Evolutionary conservation across 2,329 filamentous ascomycete species (phyloP).

Genomic region (Fusarium devonianum): DNA sequence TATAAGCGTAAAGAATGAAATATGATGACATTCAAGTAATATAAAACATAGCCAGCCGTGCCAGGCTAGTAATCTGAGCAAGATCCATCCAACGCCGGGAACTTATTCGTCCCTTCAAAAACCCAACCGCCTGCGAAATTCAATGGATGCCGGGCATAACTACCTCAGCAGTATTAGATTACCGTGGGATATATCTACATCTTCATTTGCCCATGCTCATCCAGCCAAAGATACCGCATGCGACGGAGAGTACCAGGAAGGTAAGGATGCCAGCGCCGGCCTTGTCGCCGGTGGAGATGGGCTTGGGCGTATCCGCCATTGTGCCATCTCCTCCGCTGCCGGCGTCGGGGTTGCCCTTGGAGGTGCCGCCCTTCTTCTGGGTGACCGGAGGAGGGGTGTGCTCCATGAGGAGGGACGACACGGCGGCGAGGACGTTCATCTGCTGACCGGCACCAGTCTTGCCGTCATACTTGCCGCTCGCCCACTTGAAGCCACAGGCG

Average conservation of each 20-base stretch:
- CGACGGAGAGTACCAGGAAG: constrained; percentile 51
- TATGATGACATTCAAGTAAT: constrained; percentile 18
- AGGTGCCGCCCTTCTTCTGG: constrained; percentile 59
- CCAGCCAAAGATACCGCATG: constrained; percentile 55
- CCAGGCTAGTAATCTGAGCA: constrained; percentile 34
- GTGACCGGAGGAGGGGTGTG: constrained; percentile 53
- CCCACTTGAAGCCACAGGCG: constrained; percentile 65
- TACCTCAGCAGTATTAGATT: constrained; percentile 21
- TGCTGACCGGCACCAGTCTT: constrained; percentile 65
- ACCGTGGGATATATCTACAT: not conserved
- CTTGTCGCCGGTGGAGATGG: constrained; percentile 53
- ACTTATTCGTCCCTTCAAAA: constrained; percentile 25
- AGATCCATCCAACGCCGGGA: constrained; percentile 39
- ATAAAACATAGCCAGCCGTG: constrained; percentile 23
- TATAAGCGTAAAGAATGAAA: constrained; percentile 10
- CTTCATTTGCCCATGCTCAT: constrained; percentile 53
- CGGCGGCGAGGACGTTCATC: constrained; percentile 64
- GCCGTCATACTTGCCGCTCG: constrained; percentile 58
- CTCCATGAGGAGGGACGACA: constrained; percentile 59
- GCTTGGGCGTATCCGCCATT: constrained; percentile 43
- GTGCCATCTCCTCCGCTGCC: constrained; percentile 48
- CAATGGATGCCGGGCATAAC: constrained; percentile 6
- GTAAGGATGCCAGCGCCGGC: constrained; percentile 59
- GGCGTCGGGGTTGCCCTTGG: constrained; percentile 54
- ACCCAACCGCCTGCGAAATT: constrained; percentile 26